Evolutionary conservation across 768 basidiomycete genomes (phyloP).

Genomic region (Termitomyces bulborhizus): DNA sequence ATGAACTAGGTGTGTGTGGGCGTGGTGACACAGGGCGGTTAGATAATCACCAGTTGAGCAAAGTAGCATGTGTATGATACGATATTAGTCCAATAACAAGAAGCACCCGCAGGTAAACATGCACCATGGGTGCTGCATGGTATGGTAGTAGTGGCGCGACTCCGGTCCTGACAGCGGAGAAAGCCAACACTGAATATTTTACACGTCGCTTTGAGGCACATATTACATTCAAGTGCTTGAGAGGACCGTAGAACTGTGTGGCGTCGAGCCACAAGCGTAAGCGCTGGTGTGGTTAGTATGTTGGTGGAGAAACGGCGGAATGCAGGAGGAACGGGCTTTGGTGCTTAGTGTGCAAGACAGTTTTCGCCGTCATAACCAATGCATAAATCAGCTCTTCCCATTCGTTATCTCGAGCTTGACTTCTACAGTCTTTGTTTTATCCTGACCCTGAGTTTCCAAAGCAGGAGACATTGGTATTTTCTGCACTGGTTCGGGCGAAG

Average conservation of each 20-base stretch:
- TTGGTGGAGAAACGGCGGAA: not conserved
- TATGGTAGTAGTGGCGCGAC: not conserved
- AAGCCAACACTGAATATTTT: not conserved
- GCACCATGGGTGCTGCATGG: not conserved
- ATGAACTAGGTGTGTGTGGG: not conserved
- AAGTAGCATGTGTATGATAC: not conserved
- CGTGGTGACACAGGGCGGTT: not conserved
- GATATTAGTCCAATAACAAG: not conserved
- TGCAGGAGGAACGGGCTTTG: not conserved
- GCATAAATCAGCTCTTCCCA: not conserved
- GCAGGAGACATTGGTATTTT: not conserved
- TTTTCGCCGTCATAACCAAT: no score
- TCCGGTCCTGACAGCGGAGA: not conserved
- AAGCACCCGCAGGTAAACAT: no score
- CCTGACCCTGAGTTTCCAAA: not conserved
- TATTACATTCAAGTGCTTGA: not conserved
- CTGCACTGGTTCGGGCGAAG: not conserved
- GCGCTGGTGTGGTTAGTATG: not conserved
- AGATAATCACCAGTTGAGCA: not conserved
- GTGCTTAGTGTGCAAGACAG: not conserved
- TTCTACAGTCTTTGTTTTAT: not conserved
- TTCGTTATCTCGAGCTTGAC: not conserved
- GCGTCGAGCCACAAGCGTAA: not conserved
- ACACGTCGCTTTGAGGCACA: not conserved
- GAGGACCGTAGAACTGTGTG: not conserved